Evolutionary conservation across 768 basidiomycete species (phyloP), one percentile per base, ranked within the genome.

Genomic region (Cystobasidium tubakii): DNA sequence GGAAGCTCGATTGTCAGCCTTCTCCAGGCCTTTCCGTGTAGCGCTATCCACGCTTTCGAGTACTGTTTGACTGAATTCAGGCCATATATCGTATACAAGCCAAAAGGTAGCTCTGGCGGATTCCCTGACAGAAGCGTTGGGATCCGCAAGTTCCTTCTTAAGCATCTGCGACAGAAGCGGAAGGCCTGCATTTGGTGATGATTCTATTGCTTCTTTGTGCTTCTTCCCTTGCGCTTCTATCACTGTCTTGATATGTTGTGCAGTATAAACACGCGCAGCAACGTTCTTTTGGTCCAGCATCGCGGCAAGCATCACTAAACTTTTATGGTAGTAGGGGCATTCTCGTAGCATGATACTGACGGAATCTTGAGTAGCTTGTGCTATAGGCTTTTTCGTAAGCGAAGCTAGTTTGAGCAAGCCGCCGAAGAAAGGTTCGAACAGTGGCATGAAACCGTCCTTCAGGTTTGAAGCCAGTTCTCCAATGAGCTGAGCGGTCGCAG

Each of bases 311-410:
- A 91, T 84, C 12, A 89, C 85, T 1, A 94, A 80, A 69, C 90
- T 79, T 1, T 86, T 80, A 33, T 88, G 88, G 75, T 88, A 89
- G 60, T 87, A 84, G 1, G 90, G 88, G 1, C 88, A 86, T 77
- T 89, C 82, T 0, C 83, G 84, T 23, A 98, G 86, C 73, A 97
- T 83, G n/a, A 84, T 81, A 0, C 85, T 84, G 10, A 91, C 85
- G 0, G 87, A 84, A 1, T 85, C 83, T 80, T 97, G 96, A 0
- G 94, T 90, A 74, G 89, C 89, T 71, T 91, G 88, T 2, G 90
- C 91, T 27, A 87, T 86, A 62, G 97, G 88, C 81, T 94, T 95
- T 82, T 99, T 99, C 36, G 94, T 97, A 69, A 90, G 88, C 9
- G 87, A 88, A 33, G 90, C 87, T 90, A 98, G 89, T 75, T 87